A percentile compares a stretch with the other conserved stretches of the same genome.
Evolutionary conservation across 2,329 filamentous ascomycete genomes (phyloP).

Genomic region (Dothidotthia symphoricarpi): DNA sequence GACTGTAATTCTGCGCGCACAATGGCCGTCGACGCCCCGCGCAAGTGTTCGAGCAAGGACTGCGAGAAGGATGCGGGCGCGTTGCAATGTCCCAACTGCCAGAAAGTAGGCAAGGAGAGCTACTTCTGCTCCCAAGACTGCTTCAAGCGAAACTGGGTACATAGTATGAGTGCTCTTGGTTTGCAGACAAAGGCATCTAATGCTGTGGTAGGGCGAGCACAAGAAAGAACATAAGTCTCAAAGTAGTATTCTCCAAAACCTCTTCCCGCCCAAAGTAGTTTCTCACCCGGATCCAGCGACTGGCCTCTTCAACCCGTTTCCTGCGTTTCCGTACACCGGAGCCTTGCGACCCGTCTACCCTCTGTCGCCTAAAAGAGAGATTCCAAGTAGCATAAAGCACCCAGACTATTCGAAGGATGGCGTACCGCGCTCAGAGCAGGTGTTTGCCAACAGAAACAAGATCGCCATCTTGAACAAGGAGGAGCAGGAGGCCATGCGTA

Average conservation of each 20-base stretch:
- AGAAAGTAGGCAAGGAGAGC: constrained; percentile 86
- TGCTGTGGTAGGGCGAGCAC: constrained; percentile 65
- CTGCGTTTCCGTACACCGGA: constrained; percentile 80
- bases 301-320: constrained; percentile 89
- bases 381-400: constrained; percentile 76
- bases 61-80: constrained; percentile 83
- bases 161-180: constrained; percentile 17
- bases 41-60: constrained; percentile 76
- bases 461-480: constrained; percentile 78
- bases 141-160: constrained; percentile 98
- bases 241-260: constrained; percentile 68
- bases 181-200: constrained; percentile 22
- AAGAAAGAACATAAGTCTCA: constrained; percentile 82
- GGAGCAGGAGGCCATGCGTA: constrained; percentile 85
- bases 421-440: constrained; percentile 65
- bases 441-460: constrained; percentile 70
- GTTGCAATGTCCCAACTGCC: constrained; percentile 90
- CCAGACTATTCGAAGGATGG: constrained; percentile 90
- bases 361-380: constrained; percentile 42
- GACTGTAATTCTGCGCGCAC: constrained; percentile 2
- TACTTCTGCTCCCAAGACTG: constrained; percentile 98
- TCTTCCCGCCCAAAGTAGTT: constrained; percentile 76
- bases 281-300: constrained; percentile 91
- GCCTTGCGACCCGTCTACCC: constrained; percentile 77
- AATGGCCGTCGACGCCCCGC: constrained; percentile 49